Conservation (phyloP, 1,284 basidiomycete species). For the Ceratobasidium sp. region DNA sequence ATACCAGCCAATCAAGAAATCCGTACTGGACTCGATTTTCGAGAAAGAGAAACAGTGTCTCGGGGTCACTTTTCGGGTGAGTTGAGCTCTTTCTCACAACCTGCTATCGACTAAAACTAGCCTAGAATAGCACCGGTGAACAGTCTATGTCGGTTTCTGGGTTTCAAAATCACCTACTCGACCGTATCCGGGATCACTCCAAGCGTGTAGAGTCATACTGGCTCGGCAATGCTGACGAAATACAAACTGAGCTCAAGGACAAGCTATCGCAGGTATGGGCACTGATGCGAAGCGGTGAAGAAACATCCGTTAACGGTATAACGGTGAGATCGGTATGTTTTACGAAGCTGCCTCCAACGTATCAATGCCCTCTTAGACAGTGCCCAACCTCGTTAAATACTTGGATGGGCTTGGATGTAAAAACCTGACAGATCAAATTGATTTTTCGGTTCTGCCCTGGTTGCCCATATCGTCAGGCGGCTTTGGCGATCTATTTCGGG, state of each 20-base stretch:
- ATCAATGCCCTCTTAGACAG: too few species aligned
- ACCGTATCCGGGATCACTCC: background rate
- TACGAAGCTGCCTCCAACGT: too few species aligned
- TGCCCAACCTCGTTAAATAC: too few species aligned
- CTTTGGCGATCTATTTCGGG: background rate
- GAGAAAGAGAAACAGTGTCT: background rate
- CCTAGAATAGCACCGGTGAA: background rate
- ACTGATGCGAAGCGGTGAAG: background rate
- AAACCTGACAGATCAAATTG: too few species aligned
- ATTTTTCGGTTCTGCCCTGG: too few species aligned
- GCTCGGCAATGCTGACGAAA: background rate
- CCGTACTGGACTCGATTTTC: background rate
- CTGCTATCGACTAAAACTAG: background rate
- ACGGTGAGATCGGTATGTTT: too few species aligned
- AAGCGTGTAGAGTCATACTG: background rate
- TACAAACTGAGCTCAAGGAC: background rate
- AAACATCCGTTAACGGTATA: background rate
- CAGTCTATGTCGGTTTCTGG: background rate
- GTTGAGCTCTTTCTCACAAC: background rate
- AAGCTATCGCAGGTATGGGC: conserved; percentile 13
- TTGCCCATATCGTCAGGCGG: too few species aligned
- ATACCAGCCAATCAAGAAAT: background rate
- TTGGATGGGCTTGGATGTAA: too few species aligned
- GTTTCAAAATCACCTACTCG: conserved; percentile 5
- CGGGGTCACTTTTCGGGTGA: background rate